These are phyloP conservation scores for Coprinopsis cinerea DNA, from an alignment of 768 basidiomycete species.

Conservation along the genomic window DNA sequence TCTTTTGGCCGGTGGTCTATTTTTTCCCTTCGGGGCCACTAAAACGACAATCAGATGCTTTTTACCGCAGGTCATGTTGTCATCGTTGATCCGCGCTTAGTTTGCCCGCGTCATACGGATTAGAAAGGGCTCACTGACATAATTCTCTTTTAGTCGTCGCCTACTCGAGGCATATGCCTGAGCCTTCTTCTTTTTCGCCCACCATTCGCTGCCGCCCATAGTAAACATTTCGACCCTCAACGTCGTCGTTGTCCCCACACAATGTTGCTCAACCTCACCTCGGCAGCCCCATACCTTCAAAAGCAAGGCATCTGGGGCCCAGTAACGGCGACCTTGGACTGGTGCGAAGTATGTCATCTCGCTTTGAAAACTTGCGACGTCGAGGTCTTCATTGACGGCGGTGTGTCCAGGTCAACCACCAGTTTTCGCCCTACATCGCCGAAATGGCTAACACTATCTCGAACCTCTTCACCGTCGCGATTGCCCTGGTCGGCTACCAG, in stretches of 20 bases:
- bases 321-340: slow-evolving; percentile 65
- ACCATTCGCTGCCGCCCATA: background rate
- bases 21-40: background rate
- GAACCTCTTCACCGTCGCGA: slow-evolving; percentile 53
- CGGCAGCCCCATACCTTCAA: slow-evolving; percentile 27
- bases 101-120: slow-evolving; percentile 1
- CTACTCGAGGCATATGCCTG: background rate
- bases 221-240: no score
- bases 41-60: background rate
- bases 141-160: background rate
- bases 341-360: slow-evolving; percentile 53
- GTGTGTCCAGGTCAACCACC: slow-evolving; percentile 57
- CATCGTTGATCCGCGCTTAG: no score
- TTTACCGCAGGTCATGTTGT: no score
- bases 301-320: slow-evolving; percentile 52
- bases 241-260: slow-evolving; percentile 9
- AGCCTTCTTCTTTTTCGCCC: background rate
- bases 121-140: background rate
- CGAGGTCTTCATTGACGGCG: background rate
- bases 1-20: background rate
- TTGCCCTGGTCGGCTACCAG: slow-evolving; percentile 47
- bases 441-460: slow-evolving; percentile 74
- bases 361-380: background rate
- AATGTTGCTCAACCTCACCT: slow-evolving; percentile 31
- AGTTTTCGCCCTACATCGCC: slow-evolving; percentile 71